Percentiles rank a stretch among this genome's conserved stretches.
Conservation (phyloP, 768 basidiomycete genomes). For the Leccinum rimulosum region DNA sequence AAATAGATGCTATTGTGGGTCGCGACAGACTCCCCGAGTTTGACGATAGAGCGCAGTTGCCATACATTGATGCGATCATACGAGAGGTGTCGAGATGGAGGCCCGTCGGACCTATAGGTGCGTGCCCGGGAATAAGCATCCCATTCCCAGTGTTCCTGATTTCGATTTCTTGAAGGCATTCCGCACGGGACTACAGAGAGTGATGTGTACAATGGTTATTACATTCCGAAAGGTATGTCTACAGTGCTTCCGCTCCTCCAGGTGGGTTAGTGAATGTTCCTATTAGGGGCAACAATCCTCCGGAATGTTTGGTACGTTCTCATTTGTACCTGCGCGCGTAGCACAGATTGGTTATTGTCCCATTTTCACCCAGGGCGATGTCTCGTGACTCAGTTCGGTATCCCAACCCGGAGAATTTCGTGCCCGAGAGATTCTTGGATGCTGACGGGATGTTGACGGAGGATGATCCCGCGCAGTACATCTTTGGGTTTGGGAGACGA, state of each 20-base stretch:
- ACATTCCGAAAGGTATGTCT: slow-evolving; percentile 46
- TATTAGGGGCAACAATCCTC: neutral
- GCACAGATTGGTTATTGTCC: neutral
- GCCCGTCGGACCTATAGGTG: neutral
- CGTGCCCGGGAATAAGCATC: neutral
- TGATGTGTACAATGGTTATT: slow-evolving; percentile 41
- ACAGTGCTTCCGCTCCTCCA: neutral
- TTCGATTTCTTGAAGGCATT: slow-evolving; percentile 1
- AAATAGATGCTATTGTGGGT: slow-evolving; percentile 3
- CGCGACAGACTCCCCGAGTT: slow-evolving; percentile 1
- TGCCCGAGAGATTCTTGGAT: neutral
- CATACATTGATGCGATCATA: neutral
- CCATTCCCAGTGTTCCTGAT: neutral
- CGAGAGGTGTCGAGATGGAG: neutral
- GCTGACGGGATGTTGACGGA: neutral
- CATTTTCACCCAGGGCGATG: neutral
- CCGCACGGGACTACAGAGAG: slow-evolving; percentile 32
- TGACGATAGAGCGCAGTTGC: neutral
- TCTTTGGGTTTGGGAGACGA: neutral
- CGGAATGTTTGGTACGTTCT: neutral
- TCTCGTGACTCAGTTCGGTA: neutral
- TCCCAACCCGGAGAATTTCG: neutral
- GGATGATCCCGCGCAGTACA: neutral
- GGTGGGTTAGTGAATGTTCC: neutral
- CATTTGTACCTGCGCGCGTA: no score